phyloP scores from a whole-genome alignment of 768 basidiomycete genomes.

The Chiua virens region DNA sequence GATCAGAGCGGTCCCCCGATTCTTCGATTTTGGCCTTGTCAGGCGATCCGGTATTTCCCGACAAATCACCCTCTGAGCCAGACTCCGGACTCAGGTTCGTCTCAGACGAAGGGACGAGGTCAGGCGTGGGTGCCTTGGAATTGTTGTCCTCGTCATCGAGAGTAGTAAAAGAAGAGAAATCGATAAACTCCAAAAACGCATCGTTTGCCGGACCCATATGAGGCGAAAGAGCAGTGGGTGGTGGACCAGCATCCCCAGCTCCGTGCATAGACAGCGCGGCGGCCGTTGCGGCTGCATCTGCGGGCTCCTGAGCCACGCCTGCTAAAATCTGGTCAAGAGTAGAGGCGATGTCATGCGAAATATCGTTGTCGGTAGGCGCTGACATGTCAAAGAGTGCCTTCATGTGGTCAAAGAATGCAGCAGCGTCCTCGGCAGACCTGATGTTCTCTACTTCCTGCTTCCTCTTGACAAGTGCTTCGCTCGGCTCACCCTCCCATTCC shows the following conservation, averaged over 20 bases:
- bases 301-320: conserved; percentile 46
- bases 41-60: conserved; percentile 44
- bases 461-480: conserved; percentile 45
- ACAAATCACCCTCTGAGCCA: conserved; percentile 57
- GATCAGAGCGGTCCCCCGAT: conserved; percentile 40
- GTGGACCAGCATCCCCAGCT: conserved; percentile 31
- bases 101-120: conserved; percentile 67
- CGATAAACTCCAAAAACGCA: conserved; percentile 55
- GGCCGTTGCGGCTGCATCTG: conserved; percentile 31
- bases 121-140: conserved; percentile 74
- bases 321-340: conserved; percentile 66
- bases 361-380: conserved; percentile 38
- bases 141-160: conserved; percentile 56
- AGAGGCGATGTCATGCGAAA: conserved; percentile 50
- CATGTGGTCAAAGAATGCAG: conserved; percentile 61
- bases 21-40: conserved; percentile 59
- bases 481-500: conserved; percentile 66
- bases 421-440: conserved; percentile 68
- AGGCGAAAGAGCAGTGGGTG: conserved; percentile 33
- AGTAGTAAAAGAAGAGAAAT: conserved; percentile 61
- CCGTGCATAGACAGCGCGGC: conserved; percentile 27
- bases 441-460: conserved; percentile 43
- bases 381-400: conserved; percentile 58
- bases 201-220: conserved; percentile 37
- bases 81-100: conserved; percentile 80